Conservation (phyloP, 441 rosid species). For the Pelargonium fulgidum region DNA sequence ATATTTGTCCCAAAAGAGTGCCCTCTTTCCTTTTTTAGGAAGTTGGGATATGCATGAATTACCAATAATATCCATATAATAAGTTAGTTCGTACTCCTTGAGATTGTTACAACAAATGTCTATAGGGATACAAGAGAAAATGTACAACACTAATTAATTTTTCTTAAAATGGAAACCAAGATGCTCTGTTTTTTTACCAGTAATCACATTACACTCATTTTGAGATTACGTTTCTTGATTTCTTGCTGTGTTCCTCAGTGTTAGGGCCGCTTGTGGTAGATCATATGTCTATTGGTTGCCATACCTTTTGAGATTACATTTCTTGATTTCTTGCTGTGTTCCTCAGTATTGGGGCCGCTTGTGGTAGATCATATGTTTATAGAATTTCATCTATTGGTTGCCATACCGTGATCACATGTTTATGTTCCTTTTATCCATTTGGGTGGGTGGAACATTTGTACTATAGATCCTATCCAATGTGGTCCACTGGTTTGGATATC, state of each 20-base stretch:
- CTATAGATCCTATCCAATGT: not conserved
- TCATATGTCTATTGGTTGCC: constrained; percentile 2
- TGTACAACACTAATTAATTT: too few species aligned
- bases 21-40: too few species aligned
- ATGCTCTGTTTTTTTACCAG: not conserved
- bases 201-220: not conserved
- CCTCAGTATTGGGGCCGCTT: not conserved
- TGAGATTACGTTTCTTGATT: not conserved
- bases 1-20: constrained; percentile 14
- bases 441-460: not conserved
- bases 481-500: not conserved
- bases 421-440: not conserved
- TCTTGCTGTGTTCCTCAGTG: not conserved
- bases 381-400: not conserved
- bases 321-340: constrained; percentile 1
- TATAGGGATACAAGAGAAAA: too few species aligned
- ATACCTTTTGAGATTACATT: not conserved
- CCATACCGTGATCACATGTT: not conserved
- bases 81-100: too few species aligned
- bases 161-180: too few species aligned
- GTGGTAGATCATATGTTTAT: not conserved
- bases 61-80: too few species aligned
- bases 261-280: too few species aligned
- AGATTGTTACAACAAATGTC: too few species aligned
- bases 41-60: too few species aligned